Conservation (phyloP, 257 asterid species). For the Solanum acaule region DNA sequence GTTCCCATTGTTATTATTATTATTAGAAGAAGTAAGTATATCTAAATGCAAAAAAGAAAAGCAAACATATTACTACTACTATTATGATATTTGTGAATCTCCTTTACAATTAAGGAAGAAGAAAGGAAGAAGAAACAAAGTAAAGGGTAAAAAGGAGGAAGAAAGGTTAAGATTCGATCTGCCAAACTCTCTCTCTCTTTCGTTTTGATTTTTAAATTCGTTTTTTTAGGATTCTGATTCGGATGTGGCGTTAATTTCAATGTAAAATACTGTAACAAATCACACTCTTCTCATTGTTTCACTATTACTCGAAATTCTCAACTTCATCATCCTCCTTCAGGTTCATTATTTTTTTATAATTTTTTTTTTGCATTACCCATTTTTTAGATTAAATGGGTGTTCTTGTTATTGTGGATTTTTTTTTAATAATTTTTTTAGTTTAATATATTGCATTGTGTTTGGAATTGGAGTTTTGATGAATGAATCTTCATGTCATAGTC, state of each 20-base stretch:
- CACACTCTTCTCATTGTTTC: not conserved
- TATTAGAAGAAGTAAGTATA: not conserved
- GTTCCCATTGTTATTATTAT: no score
- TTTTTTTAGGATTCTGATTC: slow-evolving; percentile 6
- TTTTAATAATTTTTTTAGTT: not conserved
- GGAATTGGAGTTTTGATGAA: not conserved
- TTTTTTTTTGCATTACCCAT: not conserved
- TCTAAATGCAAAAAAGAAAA: not conserved
- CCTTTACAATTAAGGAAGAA: slow-evolving; percentile 27
- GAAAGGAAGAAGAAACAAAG: slow-evolving; percentile 35
- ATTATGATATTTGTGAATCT: not conserved
- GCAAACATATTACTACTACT: not conserved
- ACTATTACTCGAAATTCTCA: slow-evolving; percentile 13
- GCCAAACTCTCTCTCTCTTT: slow-evolving; percentile 17
- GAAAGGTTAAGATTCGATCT: slow-evolving; percentile 33
- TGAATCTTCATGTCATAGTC: not conserved
- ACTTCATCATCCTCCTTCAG: slow-evolving; percentile 10
- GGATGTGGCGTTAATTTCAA: slow-evolving; percentile 25
- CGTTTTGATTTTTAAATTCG: slow-evolving; percentile 1
- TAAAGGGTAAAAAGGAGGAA: slow-evolving; percentile 25
- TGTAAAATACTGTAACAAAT: slow-evolving; percentile 10
- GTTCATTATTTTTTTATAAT: slow-evolving; percentile 1
- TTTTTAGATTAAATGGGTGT: not conserved
- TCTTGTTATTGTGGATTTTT: not conserved
- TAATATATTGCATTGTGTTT: not conserved